Base-by-base conservation (phyloP, 768 basidiomycete genomes). In the Xerocomellus intermedius region DNA sequence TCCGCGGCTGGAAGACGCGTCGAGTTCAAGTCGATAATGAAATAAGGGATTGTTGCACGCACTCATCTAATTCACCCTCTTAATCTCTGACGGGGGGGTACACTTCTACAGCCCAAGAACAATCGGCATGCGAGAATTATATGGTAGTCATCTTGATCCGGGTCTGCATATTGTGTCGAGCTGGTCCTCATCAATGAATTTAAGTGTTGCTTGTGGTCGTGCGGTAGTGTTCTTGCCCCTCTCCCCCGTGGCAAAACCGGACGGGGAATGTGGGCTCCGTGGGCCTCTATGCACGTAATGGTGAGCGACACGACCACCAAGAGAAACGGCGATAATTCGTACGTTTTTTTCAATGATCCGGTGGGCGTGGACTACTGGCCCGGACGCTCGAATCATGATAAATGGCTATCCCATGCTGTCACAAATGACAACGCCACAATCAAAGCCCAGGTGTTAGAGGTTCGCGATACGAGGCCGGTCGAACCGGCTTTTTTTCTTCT, bases 401-500 rank as follows among this genome's bases (percentile, higher is more conserved):
- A 14, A 50, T 44, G 51, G 35, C 48, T 42, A 36, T 51, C 26
- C 41, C 41, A 35, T 57, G 48, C 24, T 52, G 57, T 54, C 35
- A 42, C 52, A 43, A 49, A 48, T 19, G 16, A 47, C 32, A 19
- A 39, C 57, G 54, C 55, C 61, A 65, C 57, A 10, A 59, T 65
- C 57, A 57, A 32, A 28, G n/a, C 24, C 33, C 38, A 33, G 39
- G 42, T 42, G 39, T 42, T 8, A 19, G 52, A 21, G 36, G 32
- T 19, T 36, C 19, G 7, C 5, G 10, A 47, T 54, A 57, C 30
- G 50, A 41, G 52, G 53, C 36, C 5, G n/a, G 36, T 21, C 19
- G 26, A 38, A 44, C 26, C 19, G 32, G 26, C 19, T 32, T 51
- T 48, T 30, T 41, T 47, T 36, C 44, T 24, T 0, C 19, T 8